Conservation (phyloP, 2,329 filamentous ascomycete species). For the Pestalotiopsis sp. region DNA sequence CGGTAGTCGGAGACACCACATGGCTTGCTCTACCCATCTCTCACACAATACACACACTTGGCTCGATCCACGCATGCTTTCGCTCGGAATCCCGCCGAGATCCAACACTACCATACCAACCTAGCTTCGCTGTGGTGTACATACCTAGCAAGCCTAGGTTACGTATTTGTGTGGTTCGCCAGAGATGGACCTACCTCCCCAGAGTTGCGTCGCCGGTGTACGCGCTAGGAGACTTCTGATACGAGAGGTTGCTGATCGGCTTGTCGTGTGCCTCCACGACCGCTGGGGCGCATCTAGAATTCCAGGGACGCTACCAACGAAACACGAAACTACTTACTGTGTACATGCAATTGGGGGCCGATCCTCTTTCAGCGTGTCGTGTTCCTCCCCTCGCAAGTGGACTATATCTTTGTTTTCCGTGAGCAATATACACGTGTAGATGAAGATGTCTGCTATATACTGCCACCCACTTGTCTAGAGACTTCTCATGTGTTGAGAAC, state of each 20-base stretch:
- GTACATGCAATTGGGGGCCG: background rate
- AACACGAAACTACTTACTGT: background rate
- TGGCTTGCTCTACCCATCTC: background rate
- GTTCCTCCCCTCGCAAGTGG: too few species aligned
- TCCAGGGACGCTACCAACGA: background rate
- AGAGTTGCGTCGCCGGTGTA: background rate
- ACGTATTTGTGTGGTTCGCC: background rate
- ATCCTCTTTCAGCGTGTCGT: background rate
- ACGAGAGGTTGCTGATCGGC: background rate
- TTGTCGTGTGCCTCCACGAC: background rate
- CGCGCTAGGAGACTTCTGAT: constrained; percentile 10
- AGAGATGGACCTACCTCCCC: background rate
- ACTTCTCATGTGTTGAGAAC: too few species aligned
- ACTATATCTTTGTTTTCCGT: too few species aligned
- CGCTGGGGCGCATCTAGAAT: background rate
- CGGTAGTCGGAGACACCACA: background rate
- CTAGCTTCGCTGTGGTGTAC: background rate
- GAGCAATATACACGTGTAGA: background rate
- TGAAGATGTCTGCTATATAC: background rate
- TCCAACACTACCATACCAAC: background rate
- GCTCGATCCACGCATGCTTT: background rate
- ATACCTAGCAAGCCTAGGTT: too few species aligned
- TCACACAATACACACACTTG: background rate
- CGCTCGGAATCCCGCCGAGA: constrained; percentile 2
- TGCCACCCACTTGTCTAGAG: background rate